Conservation (phyloP, 768 basidiomycete genomes). For the Termitomyces sp. region DNA sequence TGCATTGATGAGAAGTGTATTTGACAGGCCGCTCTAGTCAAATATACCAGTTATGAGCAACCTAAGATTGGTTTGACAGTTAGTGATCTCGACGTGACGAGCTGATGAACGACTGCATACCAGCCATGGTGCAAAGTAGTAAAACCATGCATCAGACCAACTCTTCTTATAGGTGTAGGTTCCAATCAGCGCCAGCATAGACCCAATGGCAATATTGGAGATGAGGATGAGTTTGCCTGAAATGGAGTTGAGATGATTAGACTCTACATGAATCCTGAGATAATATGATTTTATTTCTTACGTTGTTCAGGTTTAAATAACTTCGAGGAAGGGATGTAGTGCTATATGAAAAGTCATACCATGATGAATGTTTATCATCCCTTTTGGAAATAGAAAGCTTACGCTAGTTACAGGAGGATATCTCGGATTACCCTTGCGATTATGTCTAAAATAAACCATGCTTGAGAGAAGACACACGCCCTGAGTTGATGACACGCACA, state of each 20-base stretch:
- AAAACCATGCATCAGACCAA: slow-evolving; percentile 27
- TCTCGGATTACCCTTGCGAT: slow-evolving; percentile 40
- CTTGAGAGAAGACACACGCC: slow-evolving; percentile 4
- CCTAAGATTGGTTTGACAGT: slow-evolving; percentile 18
- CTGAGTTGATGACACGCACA: slow-evolving; percentile 21
- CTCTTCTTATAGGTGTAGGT: slow-evolving; percentile 25
- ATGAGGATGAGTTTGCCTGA: slow-evolving; percentile 31
- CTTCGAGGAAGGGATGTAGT: slow-evolving; percentile 36
- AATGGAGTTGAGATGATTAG: neutral
- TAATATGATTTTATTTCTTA: slow-evolving; percentile 16
- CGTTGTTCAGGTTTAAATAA: slow-evolving; percentile 44
- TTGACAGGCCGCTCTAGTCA: neutral
- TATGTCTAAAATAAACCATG: slow-evolving; percentile 24
- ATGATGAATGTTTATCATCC: slow-evolving; percentile 1
- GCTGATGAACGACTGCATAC: slow-evolving; percentile 21
- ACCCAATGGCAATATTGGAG: slow-evolving; percentile 36
- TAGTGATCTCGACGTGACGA: neutral
- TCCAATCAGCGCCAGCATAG: slow-evolving; percentile 31
- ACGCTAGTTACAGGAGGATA: slow-evolving; percentile 42
- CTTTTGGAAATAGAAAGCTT: slow-evolving; percentile 15
- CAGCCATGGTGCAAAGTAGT: slow-evolving; percentile 48
- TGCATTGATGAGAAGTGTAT: neutral
- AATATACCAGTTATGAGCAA: slow-evolving; percentile 40
- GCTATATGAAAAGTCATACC: slow-evolving; percentile 20
- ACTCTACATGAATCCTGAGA: neutral